Evolutionary conservation across 768 basidiomycete species (phyloP).

Genomic region (Boletus edulis): DNA sequence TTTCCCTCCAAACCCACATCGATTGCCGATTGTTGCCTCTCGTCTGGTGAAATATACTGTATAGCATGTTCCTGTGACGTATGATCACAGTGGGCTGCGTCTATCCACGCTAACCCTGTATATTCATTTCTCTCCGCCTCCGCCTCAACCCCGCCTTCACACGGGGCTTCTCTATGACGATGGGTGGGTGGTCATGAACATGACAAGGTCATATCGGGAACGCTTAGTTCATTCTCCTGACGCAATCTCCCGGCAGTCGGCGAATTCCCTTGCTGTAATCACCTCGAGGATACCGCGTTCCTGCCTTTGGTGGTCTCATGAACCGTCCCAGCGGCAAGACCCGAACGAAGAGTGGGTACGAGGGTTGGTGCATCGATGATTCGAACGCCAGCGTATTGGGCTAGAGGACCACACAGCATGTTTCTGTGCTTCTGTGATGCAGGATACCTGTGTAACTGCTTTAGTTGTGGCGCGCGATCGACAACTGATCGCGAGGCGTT

Average conservation of each 20-base stretch:
- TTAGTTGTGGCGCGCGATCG: background rate
- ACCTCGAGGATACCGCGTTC: slow-evolving; percentile 30
- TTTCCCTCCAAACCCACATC: slow-evolving; percentile 17
- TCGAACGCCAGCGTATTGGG: background rate
- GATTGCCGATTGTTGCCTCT: slow-evolving; percentile 15
- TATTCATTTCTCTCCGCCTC: slow-evolving; percentile 24
- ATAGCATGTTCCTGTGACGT: slow-evolving; percentile 29
- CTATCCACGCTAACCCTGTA: background rate
- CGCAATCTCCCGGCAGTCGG: slow-evolving; percentile 8
- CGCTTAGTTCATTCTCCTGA: slow-evolving; percentile 7
- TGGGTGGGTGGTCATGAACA: background rate
- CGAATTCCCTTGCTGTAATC: slow-evolving; percentile 24
- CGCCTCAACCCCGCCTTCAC: slow-evolving; percentile 29
- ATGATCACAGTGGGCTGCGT: slow-evolving; percentile 9
- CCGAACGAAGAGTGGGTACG: slow-evolving; percentile 13
- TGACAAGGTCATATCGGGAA: slow-evolving; percentile 15
- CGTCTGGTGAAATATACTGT: background rate
- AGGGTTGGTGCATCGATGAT: slow-evolving; percentile 3
- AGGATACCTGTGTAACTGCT: background rate
- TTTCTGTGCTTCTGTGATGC: slow-evolving; percentile 4
- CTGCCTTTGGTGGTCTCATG: slow-evolving; percentile 1
- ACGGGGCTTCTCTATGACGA: slow-evolving; percentile 18
- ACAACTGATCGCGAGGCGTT: background rate
- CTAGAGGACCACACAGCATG: background rate
- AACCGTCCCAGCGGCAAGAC: background rate